Percentiles rank a stretch among this genome's conserved stretches.
phyloP scores from a whole-genome alignment of 2,329 filamentous ascomycete species.

The Lasiodiplodia gonubiensis region DNA sequence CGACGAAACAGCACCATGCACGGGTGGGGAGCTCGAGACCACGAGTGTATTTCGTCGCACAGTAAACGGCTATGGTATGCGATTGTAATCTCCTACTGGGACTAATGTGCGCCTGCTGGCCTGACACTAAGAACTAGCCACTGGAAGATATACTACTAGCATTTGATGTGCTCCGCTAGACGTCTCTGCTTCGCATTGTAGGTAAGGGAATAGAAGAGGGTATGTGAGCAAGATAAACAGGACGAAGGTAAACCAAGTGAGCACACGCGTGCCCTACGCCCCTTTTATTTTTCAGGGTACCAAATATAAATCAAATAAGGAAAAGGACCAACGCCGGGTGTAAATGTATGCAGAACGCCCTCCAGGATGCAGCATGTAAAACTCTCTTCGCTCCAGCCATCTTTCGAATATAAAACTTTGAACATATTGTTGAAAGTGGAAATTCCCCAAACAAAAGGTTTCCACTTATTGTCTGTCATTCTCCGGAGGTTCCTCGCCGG shows the following conservation, averaged over 20 bases:
- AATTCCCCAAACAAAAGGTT: neutral
- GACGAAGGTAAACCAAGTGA: neutral
- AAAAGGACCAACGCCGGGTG: constrained; percentile 4
- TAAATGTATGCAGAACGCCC: constrained; percentile 26
- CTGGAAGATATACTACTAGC: neutral
- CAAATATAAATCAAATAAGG: neutral
- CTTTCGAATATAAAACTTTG: neutral
- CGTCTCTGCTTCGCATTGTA: too few relatives aligned
- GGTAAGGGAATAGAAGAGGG: neutral
- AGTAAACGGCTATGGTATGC: neutral
- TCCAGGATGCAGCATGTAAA: constrained; percentile 19
- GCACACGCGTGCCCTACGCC: neutral
- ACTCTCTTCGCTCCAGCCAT: neutral
- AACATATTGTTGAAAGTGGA: neutral
- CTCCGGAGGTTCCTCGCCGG: constrained; percentile 27
- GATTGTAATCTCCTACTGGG: neutral
- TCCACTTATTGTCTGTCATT: constrained; percentile 5
- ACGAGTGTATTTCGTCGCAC: neutral
- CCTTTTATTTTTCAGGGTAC: neutral
- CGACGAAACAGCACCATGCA: neutral
- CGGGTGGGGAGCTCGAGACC: too few relatives aligned
- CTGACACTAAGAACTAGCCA: neutral
- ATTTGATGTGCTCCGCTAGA: neutral
- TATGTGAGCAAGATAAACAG: neutral
- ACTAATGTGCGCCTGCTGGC: neutral